Conservation (phyloP, 2,329 filamentous ascomycete genomes). For the Mycosphaerella sp. region DNA sequence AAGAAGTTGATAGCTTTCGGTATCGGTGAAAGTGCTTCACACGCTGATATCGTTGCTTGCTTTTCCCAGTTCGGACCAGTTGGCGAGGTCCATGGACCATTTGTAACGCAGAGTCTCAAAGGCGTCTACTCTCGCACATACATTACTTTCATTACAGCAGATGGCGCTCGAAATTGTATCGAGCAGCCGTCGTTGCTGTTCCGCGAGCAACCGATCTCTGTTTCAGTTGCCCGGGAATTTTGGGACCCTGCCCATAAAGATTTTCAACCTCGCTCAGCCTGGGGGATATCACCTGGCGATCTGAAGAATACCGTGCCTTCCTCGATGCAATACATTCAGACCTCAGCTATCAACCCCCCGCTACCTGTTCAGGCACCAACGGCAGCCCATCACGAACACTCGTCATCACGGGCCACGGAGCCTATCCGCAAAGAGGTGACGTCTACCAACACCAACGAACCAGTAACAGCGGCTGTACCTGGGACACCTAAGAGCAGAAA, state of each 20-base stretch:
- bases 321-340: conserved; percentile 7
- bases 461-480: conserved; percentile 17
- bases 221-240: conserved; percentile 14
- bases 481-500: conserved; percentile 20
- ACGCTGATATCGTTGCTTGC: conserved; percentile 4
- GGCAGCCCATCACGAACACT: background rate
- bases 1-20: conserved; percentile 19
- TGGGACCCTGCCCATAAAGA: conserved; percentile 7
- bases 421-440: background rate
- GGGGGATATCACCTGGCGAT: background rate
- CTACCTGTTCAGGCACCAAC: background rate
- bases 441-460: conserved; percentile 15
- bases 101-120: background rate
- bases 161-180: conserved; percentile 6
- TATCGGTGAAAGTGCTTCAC: conserved; percentile 1
- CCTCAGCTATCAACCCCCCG: background rate
- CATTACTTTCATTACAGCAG: conserved; percentile 5
- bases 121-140: background rate
- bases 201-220: conserved; percentile 2
- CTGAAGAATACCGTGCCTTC: background rate
- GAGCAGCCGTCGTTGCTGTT: background rate
- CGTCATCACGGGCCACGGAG: background rate
- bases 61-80: conserved; percentile 16
- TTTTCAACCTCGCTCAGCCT: background rate
- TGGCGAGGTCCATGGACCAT: background rate